Conservation (phyloP, 2,329 filamentous ascomycete species). For the Gyromitra esculenta region DNA sequence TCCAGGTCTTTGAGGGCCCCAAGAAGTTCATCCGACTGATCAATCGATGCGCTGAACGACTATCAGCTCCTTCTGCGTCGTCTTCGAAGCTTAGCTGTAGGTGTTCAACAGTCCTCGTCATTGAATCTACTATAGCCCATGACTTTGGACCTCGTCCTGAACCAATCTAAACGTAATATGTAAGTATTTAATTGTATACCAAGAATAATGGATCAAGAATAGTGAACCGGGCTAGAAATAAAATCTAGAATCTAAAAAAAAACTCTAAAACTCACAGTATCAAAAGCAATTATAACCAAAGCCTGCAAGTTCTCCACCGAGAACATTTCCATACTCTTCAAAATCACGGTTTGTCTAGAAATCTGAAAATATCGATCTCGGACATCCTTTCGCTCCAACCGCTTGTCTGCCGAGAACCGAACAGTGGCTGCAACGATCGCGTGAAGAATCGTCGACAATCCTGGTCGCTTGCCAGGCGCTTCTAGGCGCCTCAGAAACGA, state of each 20-base stretch:
- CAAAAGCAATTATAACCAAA: conserved; percentile 61
- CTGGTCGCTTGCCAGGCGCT: conserved; percentile 51
- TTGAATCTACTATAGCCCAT: conserved; percentile 61
- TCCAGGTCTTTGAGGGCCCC: conserved; percentile 59
- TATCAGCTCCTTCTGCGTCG: conserved; percentile 55
- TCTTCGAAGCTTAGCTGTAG: conserved; percentile 60
- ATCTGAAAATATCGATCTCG: conserved; percentile 31
- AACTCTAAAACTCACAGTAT: conserved; percentile 53
- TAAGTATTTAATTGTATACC: not conserved
- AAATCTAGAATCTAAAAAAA: not conserved
- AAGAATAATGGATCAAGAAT: no score
- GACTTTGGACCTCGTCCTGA: conserved; percentile 59
- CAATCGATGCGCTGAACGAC: conserved; percentile 54
- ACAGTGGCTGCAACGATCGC: conserved; percentile 59
- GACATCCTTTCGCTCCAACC: conserved; percentile 55
- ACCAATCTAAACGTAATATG: conserved; percentile 56
- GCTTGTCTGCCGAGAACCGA: conserved; percentile 58
- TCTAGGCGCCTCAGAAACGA: conserved; percentile 58
- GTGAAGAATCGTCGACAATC: conserved; percentile 59
- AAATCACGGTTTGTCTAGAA: conserved; percentile 58
- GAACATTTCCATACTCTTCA: conserved; percentile 59
- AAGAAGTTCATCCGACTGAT: conserved; percentile 58
- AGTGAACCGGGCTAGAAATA: no score
- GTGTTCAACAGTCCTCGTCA: conserved; percentile 61
- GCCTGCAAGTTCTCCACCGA: conserved; percentile 61